Evolutionary conservation across 164 flowering plant genomes (phyloP).

Genomic region (Aristolochia contorta): DNA sequence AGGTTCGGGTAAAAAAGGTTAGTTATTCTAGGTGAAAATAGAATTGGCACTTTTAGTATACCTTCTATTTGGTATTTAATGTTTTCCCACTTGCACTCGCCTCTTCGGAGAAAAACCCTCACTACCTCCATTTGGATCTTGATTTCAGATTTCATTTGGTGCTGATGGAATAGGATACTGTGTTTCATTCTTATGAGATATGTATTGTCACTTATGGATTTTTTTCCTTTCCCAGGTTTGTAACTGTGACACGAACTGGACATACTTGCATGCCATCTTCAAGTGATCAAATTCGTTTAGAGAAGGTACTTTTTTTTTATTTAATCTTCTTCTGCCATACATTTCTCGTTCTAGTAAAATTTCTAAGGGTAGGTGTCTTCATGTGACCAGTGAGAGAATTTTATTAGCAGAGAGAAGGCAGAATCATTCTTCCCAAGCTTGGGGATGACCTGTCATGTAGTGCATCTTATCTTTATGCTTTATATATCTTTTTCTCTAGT

Average conservation of each 20-base stretch:
- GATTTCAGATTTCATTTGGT: too few relatives aligned
- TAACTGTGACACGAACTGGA: constrained; percentile 59
- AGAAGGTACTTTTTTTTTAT: constrained; percentile 39
- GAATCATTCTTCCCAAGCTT: too few relatives aligned
- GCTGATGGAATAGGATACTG: too few relatives aligned
- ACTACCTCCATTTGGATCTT: too few relatives aligned
- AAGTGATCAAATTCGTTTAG: constrained; percentile 55
- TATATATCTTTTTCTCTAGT: too few relatives aligned
- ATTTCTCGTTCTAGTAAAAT: neutral
- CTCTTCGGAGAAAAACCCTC: too few relatives aligned
- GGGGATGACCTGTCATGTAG: too few relatives aligned
- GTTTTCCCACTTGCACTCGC: neutral
- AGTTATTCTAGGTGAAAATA: too few relatives aligned
- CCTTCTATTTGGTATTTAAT: neutral
- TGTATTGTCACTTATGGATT: neutral
- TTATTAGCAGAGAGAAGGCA: neutral
- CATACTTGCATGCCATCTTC: constrained; percentile 77
- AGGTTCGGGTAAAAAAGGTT: constrained; percentile 86
- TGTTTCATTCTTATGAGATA: neutral
- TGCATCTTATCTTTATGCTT: too few relatives aligned
- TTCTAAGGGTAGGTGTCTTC: neutral
- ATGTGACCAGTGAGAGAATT: neutral
- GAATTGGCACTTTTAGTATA: too few relatives aligned
- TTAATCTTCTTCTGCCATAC: neutral
- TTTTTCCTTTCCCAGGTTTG: constrained; percentile 41